Base-by-base conservation (phyloP, 345 rosid genomes). In the Citropsis articulata region DNA sequence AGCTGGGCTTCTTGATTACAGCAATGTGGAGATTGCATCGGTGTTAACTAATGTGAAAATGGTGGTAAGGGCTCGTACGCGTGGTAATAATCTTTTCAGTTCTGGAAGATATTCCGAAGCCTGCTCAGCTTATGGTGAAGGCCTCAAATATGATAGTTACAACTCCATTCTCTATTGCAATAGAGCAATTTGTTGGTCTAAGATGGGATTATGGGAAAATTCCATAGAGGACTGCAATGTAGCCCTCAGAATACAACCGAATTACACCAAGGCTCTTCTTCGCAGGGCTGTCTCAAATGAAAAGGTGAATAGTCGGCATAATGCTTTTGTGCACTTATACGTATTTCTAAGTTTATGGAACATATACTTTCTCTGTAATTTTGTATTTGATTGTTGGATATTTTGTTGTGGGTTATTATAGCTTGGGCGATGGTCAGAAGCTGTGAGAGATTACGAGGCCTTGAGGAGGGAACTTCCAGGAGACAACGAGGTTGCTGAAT, bases 101-200 rank as follows among this genome's bases (percentile, higher is more conserved):
- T 86, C 86, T 0, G 92, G 95, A 83, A 89, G 91, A 81, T 92
- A 81, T 77, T 83, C 91, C 0, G 98, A 96, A 84, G 99, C 98
- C 27, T 89, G 98, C 87, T 81, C 83, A 10, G 98, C 98, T 70
- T 96, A 94, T 71, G 98, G 95, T 71, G 99, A 96, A 76, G 98
- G 99, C 82, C 98, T 96, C 31, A 90, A 74, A 53, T 76, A 83
- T 69, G 90, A 96, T 79, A 86, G 72, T 56, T 86, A 78, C 77
- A 96, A 88, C 86, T 86, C 97, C 19, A 92, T 94, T 86, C 89
- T 96, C n/a, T 94, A 89, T 63, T 96, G 98, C 83, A 96, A 96
- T 75, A 88, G 98, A 90, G 98, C 99, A 30, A 93, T 93, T 33
- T 96, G 99, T 84, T 96, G 99, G 99, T 91, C 88, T 77, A 96